Conservation (phyloP, 768 basidiomycete genomes). For the Suillus subalutaceus region DNA sequence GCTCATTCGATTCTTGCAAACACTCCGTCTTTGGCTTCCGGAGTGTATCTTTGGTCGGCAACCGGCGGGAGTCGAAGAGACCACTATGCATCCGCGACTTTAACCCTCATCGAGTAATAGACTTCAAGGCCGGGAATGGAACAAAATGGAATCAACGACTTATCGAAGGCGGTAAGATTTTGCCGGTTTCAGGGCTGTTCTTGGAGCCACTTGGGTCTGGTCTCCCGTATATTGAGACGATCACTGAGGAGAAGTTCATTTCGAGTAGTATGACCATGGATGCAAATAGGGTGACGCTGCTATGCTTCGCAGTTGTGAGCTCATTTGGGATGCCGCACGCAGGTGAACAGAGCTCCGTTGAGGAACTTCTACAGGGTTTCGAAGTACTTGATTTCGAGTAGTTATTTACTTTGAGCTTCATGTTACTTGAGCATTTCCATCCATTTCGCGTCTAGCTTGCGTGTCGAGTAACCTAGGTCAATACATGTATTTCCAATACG, state of each 20-base stretch:
- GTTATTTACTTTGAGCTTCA: background rate
- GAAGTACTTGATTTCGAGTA: background rate
- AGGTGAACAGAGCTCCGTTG: background rate
- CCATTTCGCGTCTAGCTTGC: background rate
- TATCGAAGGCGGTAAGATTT: too few relatives aligned
- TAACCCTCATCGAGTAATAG: too few relatives aligned
- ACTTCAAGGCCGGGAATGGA: too few relatives aligned
- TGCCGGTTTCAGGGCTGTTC: too few relatives aligned
- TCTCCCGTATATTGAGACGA: too few relatives aligned
- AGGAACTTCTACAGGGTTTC: background rate
- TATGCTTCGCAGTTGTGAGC: background rate
- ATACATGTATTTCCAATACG: background rate
- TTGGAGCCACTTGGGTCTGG: too few relatives aligned
- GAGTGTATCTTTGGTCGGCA: too few relatives aligned
- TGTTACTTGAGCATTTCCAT: background rate
- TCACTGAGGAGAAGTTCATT: background rate
- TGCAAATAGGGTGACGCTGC: background rate
- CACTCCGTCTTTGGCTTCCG: too few relatives aligned
- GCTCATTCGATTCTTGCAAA: too few relatives aligned
- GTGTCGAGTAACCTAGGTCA: background rate
- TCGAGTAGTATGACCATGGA: background rate
- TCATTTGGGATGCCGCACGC: background rate
- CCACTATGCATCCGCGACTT: too few relatives aligned
- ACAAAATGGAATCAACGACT: too few relatives aligned
- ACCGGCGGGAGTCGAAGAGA: too few relatives aligned